phyloP scores from a whole-genome alignment of 441 rosid species.

The Pelargonium citronellum region DNA sequence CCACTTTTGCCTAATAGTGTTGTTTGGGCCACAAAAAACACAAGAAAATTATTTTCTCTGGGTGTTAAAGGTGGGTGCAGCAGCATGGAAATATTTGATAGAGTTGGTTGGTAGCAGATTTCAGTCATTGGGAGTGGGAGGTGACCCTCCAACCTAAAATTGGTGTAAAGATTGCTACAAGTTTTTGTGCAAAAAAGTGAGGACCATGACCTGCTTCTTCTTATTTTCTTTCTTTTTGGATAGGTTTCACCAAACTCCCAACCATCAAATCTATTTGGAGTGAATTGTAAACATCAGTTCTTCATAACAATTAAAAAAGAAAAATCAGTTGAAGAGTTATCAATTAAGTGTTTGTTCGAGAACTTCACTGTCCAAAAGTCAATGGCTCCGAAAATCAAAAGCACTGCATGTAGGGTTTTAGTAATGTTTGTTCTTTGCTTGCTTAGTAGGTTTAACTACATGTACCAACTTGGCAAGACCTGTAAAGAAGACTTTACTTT shows the following conservation, averaged over 20 bases:
- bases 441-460: neutral
- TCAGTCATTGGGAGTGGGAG: neutral
- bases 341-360: too few species aligned
- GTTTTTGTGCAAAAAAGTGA: too few species aligned
- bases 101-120: neutral
- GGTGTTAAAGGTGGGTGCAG: neutral
- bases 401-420: neutral
- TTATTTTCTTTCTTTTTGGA: too few species aligned
- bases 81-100: neutral
- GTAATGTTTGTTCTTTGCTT: neutral
- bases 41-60: neutral
- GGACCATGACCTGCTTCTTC: too few species aligned
- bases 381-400: too few species aligned
- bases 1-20: neutral
- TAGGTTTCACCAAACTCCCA: too few species aligned
- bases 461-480: neutral
- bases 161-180: neutral
- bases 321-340: too few species aligned
- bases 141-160: constrained; percentile 1
- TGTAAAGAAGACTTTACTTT: neutral
- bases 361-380: too few species aligned
- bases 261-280: too few species aligned
- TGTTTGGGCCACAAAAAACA: neutral
- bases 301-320: too few species aligned
- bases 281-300: too few species aligned